phyloP scores from a whole-genome alignment of 805 yeast species.

The Suhomyces pyralidae region DNA sequence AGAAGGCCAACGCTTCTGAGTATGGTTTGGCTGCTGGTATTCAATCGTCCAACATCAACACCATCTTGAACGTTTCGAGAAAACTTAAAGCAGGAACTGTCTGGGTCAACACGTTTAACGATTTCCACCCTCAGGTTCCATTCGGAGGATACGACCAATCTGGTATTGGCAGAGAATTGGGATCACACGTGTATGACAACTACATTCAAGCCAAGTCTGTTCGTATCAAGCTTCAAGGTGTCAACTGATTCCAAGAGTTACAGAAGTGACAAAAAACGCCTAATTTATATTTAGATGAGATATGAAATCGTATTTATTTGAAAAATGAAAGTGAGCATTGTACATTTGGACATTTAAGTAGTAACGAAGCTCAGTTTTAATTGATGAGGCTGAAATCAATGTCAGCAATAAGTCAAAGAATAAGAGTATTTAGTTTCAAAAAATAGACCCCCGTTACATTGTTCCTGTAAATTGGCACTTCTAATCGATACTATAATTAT shows the following conservation, averaged over 20 bases:
- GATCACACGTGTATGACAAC: constrained; percentile 28
- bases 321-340: neutral
- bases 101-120: constrained; percentile 46
- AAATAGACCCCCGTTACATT: too few relatives aligned
- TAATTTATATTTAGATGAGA: too few relatives aligned
- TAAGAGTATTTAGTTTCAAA: too few relatives aligned
- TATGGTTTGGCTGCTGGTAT: constrained; percentile 84
- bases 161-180: constrained; percentile 40
- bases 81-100: constrained; percentile 45
- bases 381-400: neutral
- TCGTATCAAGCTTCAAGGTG: constrained; percentile 25
- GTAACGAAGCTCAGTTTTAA: neutral
- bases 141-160: constrained; percentile 39
- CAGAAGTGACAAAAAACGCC: too few relatives aligned
- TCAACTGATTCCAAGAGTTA: neutral
- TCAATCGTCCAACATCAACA: constrained; percentile 62
- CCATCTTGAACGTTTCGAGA: constrained; percentile 61
- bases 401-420: too few relatives aligned
- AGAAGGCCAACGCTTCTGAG: constrained; percentile 63
- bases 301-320: too few relatives aligned
- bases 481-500: too few relatives aligned
- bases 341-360: too few relatives aligned
- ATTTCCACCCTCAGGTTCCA: constrained; percentile 37
- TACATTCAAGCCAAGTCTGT: constrained; percentile 31
- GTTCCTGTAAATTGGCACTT: too few relatives aligned